These are phyloP conservation scores for Psilocybe azurescens DNA, from an alignment of 768 basidiomycete species.

Conservation along the genomic window DNA sequence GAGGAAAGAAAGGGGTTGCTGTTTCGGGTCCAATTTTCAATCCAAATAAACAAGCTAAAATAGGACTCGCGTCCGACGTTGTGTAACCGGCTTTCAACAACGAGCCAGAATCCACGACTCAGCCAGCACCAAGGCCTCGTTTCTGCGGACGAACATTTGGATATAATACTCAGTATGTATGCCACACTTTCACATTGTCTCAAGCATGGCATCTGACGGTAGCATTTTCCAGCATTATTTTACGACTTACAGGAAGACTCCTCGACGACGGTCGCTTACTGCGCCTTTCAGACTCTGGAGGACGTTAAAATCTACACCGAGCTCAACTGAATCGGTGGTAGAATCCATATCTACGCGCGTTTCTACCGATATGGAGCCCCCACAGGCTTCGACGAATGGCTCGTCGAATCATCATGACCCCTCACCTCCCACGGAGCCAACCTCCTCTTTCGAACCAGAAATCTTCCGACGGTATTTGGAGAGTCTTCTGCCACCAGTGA, in stretches of 20 bases:
- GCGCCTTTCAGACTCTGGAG: slow-evolving; percentile 28
- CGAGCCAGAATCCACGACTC: slow-evolving; percentile 15
- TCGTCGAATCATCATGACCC: slow-evolving; percentile 25
- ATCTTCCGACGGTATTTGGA: slow-evolving; percentile 76
- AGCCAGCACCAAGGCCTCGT: slow-evolving; percentile 19
- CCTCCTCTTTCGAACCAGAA: slow-evolving; percentile 62
- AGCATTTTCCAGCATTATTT: slow-evolving; percentile 33
- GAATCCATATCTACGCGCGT: slow-evolving; percentile 18
- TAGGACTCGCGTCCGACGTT: slow-evolving; percentile 20
- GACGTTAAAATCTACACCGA: slow-evolving; percentile 24
- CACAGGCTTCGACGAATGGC: slow-evolving; percentile 27
- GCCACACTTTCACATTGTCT: not conserved
- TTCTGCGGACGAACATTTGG: not conserved
- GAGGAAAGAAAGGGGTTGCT: slow-evolving; percentile 10
- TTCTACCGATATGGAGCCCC: slow-evolving; percentile 27
- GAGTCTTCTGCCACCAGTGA: slow-evolving; percentile 76
- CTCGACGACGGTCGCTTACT: slow-evolving; percentile 25
- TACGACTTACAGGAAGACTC: slow-evolving; percentile 30
- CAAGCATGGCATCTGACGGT: slow-evolving; percentile 22
- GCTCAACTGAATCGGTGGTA: slow-evolving; percentile 21
- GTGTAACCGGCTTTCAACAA: slow-evolving; percentile 14
- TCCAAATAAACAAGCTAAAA: slow-evolving; percentile 26
- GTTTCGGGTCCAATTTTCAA: slow-evolving; percentile 10
- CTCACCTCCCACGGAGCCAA: slow-evolving; percentile 18
- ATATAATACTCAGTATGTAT: slow-evolving; percentile 11